phyloP scores from a whole-genome alignment of 345 rosid species.

The Cardamine occulta region DNA sequence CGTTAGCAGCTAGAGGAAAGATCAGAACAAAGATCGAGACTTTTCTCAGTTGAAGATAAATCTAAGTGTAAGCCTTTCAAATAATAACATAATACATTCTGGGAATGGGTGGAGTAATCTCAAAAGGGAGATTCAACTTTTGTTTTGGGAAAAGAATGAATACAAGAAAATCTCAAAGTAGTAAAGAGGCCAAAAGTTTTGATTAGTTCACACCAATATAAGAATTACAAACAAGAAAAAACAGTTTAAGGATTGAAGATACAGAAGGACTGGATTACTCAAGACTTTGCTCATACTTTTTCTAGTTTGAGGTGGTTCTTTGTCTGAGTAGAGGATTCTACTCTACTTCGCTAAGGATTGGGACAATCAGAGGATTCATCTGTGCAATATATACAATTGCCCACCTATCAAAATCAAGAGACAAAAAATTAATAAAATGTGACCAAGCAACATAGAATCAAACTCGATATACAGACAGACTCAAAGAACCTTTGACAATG shows the following conservation, averaged over 20 bases:
- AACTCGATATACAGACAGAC: background rate
- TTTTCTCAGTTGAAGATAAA: background rate
- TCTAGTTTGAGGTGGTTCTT: conserved; percentile 32
- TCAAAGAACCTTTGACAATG: background rate
- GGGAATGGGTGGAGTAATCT: conserved; percentile 24
- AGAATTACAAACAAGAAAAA: conserved; percentile 45
- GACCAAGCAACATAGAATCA: conserved; percentile 16
- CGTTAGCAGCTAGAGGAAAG: background rate
- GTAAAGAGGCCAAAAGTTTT: conserved; percentile 26
- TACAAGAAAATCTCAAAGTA: conserved; percentile 30
- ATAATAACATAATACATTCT: conserved; percentile 40
- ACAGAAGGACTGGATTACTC: conserved; percentile 38
- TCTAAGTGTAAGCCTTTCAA: background rate
- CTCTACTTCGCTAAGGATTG: conserved; percentile 78
- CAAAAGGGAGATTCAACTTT: conserved; percentile 22
- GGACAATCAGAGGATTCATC: conserved; percentile 97
- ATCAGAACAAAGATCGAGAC: background rate
- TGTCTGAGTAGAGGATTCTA: conserved; percentile 48
- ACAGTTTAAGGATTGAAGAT: conserved; percentile 40
- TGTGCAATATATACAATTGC: conserved; percentile 97
- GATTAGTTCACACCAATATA: conserved; percentile 31
- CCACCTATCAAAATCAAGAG: conserved; percentile 64
- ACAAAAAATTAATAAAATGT: conserved; percentile 11
- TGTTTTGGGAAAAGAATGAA: conserved; percentile 35
- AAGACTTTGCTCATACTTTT: conserved; percentile 27